These are phyloP conservation scores for Mycena amicta DNA, from an alignment of 768 basidiomycete species.

Conservation along the genomic window DNA sequence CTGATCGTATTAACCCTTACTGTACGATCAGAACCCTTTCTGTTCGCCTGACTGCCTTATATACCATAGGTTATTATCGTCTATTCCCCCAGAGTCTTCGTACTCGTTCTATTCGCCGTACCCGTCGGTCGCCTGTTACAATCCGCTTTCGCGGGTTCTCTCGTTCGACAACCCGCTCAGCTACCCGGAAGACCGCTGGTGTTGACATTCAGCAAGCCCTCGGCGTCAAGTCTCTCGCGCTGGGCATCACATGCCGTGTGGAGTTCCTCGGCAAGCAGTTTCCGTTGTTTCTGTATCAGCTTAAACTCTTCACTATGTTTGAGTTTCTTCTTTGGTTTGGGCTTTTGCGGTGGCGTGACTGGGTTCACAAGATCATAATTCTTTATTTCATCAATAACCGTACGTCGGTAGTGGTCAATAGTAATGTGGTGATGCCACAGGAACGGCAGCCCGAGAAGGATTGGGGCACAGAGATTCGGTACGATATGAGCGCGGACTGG, in stretches of 20 bases:
- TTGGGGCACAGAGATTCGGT: background rate
- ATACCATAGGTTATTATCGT: too few relatives aligned
- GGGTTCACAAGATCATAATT: background rate
- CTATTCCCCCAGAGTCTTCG: too few relatives aligned
- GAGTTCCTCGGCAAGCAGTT: background rate
- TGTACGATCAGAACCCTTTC: too few relatives aligned
- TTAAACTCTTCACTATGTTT: background rate
- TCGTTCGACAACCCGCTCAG: too few relatives aligned
- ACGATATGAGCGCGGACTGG: background rate
- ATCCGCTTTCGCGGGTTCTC: too few relatives aligned
- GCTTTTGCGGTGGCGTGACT: background rate
- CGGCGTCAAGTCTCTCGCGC: background rate
- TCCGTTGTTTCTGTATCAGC: background rate
- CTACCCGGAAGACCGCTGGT: too few relatives aligned
- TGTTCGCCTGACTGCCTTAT: too few relatives aligned
- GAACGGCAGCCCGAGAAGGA: background rate
- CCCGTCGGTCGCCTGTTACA: too few relatives aligned
- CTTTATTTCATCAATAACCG: background rate
- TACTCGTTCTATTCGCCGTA: too few relatives aligned
- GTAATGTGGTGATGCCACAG: background rate
- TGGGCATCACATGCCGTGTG: background rate
- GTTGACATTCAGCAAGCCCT: too few relatives aligned
- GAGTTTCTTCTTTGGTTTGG: background rate
- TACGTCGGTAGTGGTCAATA: background rate
- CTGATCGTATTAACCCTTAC: too few relatives aligned